Base-by-base conservation (phyloP, 306 rosid species). In the Carpinus viminea region DNA sequence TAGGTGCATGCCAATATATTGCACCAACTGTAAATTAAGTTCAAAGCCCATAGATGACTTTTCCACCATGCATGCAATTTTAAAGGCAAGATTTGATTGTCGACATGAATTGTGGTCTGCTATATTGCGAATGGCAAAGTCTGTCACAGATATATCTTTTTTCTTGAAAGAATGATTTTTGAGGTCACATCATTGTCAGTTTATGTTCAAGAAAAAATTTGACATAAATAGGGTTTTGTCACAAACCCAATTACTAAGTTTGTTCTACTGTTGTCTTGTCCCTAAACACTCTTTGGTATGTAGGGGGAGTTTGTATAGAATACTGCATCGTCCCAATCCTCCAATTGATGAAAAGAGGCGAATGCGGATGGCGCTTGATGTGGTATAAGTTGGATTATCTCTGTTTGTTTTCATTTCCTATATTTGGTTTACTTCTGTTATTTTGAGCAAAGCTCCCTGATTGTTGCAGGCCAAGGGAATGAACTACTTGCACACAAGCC, bases 401-500 rank as follows among this genome's bases (percentile, higher is more conserved):
- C 76, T 18, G 77, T 24, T 60, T 70, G 51, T 80, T 62, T 73
- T 55, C 17, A n/a, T 62, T 51, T 20, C 69, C 73, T 51, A 38
- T 80, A 34, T 75, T 69, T 82, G 75, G 74, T 73, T 72, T 70
- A 21, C n/a, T 53, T 83, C 50, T 66, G 5, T 81, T 82, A 78
- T 81, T 57, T 70, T 52, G 43, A 57, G 31, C 52, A 59, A 16
- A 71, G 52, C 20, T 69, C 38, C 78, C 60, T 82, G 26, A 73
- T 55, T 20, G 54, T 62, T 78, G 61, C 90, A 96, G 99, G 98
- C 97, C 60, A 96, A 91, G 83, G 99, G 99, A 89, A 96, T 96
- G 99, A 96, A 96, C 89, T 96, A 96, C 91, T 89, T 96, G 89
- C 99, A 96, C 81, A 91, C 98, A 13, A 88, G 99, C 89, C 88